A percentile compares a stretch with the other conserved stretches of the same genome.
Conservation (phyloP, 768 basidiomycete genomes). For the Psilocybe cubensis region DNA sequence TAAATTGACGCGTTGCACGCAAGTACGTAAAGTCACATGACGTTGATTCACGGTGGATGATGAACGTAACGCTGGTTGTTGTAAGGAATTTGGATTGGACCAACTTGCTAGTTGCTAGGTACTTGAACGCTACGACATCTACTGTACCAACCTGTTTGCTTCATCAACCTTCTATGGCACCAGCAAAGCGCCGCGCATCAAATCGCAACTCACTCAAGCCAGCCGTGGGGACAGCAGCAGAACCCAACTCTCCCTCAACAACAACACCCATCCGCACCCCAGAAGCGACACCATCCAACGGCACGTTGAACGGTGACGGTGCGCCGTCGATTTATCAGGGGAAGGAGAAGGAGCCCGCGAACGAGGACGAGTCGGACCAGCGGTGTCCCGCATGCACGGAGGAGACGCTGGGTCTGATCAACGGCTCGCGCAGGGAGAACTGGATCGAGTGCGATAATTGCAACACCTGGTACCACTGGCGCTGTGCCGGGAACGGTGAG, state of each 20-base stretch:
- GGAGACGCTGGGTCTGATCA: conserved; percentile 25
- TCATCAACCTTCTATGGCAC: conserved; percentile 5
- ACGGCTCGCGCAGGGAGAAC: conserved; percentile 59
- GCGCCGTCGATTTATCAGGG: no score
- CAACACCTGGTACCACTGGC: conserved; percentile 86
- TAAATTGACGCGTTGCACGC: neutral
- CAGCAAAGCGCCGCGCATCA: conserved; percentile 10
- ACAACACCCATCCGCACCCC: neutral
- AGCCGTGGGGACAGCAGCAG: neutral
- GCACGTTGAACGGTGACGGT: neutral
- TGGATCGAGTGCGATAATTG: conserved; percentile 88
- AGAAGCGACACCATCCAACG: neutral
- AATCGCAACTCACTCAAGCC: conserved; percentile 16
- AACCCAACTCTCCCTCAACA: neutral
- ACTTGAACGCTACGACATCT: neutral
- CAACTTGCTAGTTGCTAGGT: neutral
- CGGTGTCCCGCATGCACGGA: conserved; percentile 30
- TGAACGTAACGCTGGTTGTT: neutral
- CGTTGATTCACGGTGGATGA: neutral
- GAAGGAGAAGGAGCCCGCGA: conserved; percentile 1
- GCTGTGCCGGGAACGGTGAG: conserved; percentile 69
- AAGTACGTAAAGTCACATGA: neutral
- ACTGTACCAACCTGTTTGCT: neutral
- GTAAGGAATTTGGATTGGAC: neutral
- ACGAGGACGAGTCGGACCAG: conserved; percentile 18